Percentiles rank a stretch among this genome's conserved stretches.
Conservation (phyloP, 1,284 basidiomycete species). For the Xerocomus nothofagi region DNA sequence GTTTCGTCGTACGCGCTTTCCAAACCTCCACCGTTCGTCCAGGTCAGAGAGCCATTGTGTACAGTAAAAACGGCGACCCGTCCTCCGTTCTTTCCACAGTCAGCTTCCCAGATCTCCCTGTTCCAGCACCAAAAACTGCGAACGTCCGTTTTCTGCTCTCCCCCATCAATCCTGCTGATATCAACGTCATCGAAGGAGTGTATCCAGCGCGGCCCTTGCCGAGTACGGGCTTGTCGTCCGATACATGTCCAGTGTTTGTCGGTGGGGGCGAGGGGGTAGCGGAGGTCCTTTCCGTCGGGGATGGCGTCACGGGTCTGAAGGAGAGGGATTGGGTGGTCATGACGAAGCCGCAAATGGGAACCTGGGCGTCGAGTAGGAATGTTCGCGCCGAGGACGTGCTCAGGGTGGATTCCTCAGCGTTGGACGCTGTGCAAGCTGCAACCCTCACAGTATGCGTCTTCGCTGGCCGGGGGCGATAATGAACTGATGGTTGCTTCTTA, state of each 20-base stretch:
- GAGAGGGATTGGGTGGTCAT: constrained; percentile 77
- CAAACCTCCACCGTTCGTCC: constrained; percentile 17
- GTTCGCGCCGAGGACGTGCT: constrained; percentile 57
- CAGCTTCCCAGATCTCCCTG: constrained; percentile 52
- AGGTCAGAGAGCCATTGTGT: constrained; percentile 64
- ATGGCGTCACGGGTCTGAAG: constrained; percentile 48
- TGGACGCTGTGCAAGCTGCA: constrained; percentile 67
- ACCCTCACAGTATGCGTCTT: constrained; percentile 58
- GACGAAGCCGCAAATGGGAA: constrained; percentile 67
- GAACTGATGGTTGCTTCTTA: constrained; percentile 29
- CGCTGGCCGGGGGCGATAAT: not conserved
- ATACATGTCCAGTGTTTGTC: constrained; percentile 49
- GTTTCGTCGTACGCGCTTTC: constrained; percentile 18
- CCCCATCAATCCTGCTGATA: constrained; percentile 79
- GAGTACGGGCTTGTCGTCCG: constrained; percentile 39
- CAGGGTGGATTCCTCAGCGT: constrained; percentile 50
- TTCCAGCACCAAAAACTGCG: constrained; percentile 54
- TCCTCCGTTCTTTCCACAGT: constrained; percentile 53
- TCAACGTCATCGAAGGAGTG: constrained; percentile 81
- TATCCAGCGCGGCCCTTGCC: constrained; percentile 68
- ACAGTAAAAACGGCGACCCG: constrained; percentile 60
- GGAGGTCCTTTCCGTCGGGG: constrained; percentile 60
- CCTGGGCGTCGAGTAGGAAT: constrained; percentile 70
- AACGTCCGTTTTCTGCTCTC: constrained; percentile 73
- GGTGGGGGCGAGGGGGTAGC: constrained; percentile 83